Conservation (phyloP, 2,329 filamentous ascomycete species). For the Orbilia javanica region DNA sequence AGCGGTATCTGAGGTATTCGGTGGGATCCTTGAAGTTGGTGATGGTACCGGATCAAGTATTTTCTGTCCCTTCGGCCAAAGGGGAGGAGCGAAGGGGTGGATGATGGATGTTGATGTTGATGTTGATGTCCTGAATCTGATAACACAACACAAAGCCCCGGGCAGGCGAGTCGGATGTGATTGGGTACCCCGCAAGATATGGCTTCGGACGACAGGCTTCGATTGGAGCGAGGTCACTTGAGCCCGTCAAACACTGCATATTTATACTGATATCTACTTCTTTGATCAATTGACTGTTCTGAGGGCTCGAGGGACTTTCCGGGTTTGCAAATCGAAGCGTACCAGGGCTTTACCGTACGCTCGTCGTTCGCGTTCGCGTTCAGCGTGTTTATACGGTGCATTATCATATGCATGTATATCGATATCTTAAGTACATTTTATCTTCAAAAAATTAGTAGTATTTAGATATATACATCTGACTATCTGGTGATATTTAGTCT, state of each 20-base stretch:
- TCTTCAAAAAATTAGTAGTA: too few species aligned
- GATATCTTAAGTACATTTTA: too few species aligned
- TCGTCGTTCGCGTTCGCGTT: too few species aligned
- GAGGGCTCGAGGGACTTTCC: too few species aligned
- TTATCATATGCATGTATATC: too few species aligned
- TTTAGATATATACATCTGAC: too few species aligned
- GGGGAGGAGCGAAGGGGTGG: not conserved
- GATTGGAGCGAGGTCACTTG: slow-evolving; percentile 36
- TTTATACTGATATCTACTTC: too few species aligned
- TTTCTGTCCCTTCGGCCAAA: not conserved
- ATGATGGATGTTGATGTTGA: not conserved
- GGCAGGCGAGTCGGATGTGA: slow-evolving; percentile 11
- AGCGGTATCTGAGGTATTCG: not conserved
- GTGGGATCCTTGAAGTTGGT: not conserved
- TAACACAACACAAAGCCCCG: slow-evolving; percentile 28
- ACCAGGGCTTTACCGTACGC: too few species aligned
- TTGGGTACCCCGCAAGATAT: slow-evolving; percentile 47
- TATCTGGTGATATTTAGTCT: too few species aligned
- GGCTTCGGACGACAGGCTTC: slow-evolving; percentile 36
- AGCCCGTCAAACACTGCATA: slow-evolving; percentile 43
- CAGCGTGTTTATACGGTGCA: too few species aligned
- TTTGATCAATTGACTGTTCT: too few species aligned
- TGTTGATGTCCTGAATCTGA: slow-evolving; percentile 9
- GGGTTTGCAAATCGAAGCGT: too few species aligned
- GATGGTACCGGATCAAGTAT: not conserved